Conservation (phyloP, 495 filamentous ascomycete genomes). For the Astrothelium macrocarpum region DNA sequence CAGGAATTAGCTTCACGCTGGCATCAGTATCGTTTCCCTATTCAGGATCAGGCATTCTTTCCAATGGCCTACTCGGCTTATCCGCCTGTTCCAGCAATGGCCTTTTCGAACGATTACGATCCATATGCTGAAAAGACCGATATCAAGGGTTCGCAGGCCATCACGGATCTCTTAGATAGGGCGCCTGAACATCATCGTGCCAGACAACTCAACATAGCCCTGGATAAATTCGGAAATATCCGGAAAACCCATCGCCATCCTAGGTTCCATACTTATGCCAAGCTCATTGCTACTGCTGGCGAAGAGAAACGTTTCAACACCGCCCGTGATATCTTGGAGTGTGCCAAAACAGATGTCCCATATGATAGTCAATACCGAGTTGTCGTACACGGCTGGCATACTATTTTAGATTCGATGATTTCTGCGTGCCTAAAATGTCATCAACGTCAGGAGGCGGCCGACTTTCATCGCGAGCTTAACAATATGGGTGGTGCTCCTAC, state of each 20-base stretch:
- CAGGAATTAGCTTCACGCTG: slow-evolving; percentile 50
- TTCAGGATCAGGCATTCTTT: slow-evolving; percentile 25
- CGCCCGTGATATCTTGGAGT: slow-evolving; percentile 74
- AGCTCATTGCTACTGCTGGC: slow-evolving; percentile 83
- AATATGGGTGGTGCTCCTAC: slow-evolving; percentile 82
- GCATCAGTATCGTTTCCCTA: slow-evolving; percentile 43
- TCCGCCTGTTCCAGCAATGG: slow-evolving; percentile 35
- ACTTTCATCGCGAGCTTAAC: slow-evolving; percentile 82
- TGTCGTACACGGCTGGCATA: slow-evolving; percentile 88
- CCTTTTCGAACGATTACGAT: slow-evolving; percentile 59
- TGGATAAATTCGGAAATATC: slow-evolving; percentile 80
- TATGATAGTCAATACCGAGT: slow-evolving; percentile 67
- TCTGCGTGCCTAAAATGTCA: slow-evolving; percentile 81
- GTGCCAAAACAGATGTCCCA: slow-evolving; percentile 81
- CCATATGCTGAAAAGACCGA: slow-evolving; percentile 85
- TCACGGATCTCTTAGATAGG: slow-evolving; percentile 77
- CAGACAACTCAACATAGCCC: slow-evolving; percentile 62
- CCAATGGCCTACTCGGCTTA: slow-evolving; percentile 25
- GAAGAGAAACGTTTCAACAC: slow-evolving; percentile 69
- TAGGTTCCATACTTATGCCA: slow-evolving; percentile 89
- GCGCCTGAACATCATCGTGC: slow-evolving; percentile 54
- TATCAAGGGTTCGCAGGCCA: slow-evolving; percentile 80
- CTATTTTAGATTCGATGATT: slow-evolving; percentile 92
- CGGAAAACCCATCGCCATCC: slow-evolving; percentile 85
- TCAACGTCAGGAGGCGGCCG: slow-evolving; percentile 63